These are phyloP conservation scores for Malus domestica DNA, from an alignment of 306 rosid species.

Conservation along the genomic window ASM211411v1 NC_041802.1:1524501-1525000, in stretches of 20 bases:
- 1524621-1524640: neutral
- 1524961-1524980: slow-evolving; percentile 20
- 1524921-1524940: slow-evolving; percentile 20
- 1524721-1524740: neutral
- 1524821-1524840: neutral
- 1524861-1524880: neutral
- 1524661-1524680: neutral
- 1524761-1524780: neutral
- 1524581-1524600: neutral
- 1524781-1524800: neutral
- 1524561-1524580: neutral
- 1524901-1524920: slow-evolving; percentile 3
- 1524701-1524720: too few species aligned
- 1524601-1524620: neutral
- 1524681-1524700: neutral
- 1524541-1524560: neutral
- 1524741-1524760: neutral
- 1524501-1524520: neutral
- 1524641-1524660: neutral
- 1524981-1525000: slow-evolving; percentile 23
- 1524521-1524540: neutral
- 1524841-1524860: slow-evolving; percentile 27
- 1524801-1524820: neutral
- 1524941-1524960: slow-evolving; percentile 28
- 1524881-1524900: neutral